Evolutionary conservation across 202 grass and related monocot genomes (phyloP).

Genomic region (Panicum virgatum): DNA sequence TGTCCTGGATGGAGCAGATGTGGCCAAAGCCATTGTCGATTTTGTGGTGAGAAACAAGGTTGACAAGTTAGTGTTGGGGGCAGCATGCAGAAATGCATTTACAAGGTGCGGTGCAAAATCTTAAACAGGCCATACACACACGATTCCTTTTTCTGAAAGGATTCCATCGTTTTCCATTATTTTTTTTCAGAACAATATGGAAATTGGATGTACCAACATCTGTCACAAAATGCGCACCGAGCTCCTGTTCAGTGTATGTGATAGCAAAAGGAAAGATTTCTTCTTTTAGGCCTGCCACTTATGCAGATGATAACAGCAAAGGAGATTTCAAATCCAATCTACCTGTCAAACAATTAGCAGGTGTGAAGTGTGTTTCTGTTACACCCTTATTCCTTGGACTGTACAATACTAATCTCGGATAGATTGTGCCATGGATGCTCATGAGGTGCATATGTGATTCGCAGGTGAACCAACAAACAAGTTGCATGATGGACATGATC

Average conservation of each 20-base stretch:
- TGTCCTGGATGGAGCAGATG: constrained; percentile 67
- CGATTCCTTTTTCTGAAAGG: not conserved
- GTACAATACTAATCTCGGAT: constrained; percentile 16
- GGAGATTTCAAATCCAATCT: constrained; percentile 28
- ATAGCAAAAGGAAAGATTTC: constrained; percentile 90
- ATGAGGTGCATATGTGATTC: constrained; percentile 34
- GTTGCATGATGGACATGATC: not conserved
- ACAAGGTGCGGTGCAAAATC: constrained; percentile 50
- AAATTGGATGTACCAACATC: constrained; percentile 66
- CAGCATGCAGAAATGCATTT: constrained; percentile 68
- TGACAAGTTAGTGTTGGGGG: constrained; percentile 77
- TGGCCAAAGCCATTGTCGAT: constrained; percentile 74
- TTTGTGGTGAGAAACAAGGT: constrained; percentile 55
- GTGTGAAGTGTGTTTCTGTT: constrained; percentile 46
- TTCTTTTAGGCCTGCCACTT: constrained; percentile 66
- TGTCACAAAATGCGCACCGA: constrained; percentile 63
- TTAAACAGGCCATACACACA: not conserved
- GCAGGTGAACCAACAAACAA: constrained; percentile 40
- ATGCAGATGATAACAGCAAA: constrained; percentile 43
- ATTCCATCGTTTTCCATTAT: constrained; percentile 22
- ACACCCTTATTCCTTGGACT: constrained; percentile 12
- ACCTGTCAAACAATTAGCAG: constrained; percentile 32
- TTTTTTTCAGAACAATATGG: constrained; percentile 61
- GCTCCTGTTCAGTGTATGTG: constrained; percentile 77
- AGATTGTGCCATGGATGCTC: constrained; percentile 25